These are phyloP conservation scores for Penicillium sp. DNA, from an alignment of 2,329 filamentous ascomycete species.

Conservation along the genomic window DNA sequence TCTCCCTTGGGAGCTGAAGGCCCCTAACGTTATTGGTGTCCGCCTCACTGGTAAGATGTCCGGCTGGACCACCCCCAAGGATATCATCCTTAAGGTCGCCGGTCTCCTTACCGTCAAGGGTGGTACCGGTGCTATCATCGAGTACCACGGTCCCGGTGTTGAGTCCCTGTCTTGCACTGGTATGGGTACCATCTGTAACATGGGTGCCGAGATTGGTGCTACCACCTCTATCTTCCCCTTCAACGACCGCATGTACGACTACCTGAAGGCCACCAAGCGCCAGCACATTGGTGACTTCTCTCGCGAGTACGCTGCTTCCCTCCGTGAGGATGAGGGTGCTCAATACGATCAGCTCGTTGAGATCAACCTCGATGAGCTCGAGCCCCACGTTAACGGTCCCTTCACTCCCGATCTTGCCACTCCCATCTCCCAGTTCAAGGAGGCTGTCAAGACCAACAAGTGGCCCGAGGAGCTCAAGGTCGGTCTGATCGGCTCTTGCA, in stretches of 20 bases:
- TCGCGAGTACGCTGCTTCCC: slow-evolving; percentile 76
- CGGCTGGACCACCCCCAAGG: slow-evolving; percentile 93
- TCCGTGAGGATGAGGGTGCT: slow-evolving; percentile 81
- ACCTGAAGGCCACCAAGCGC: slow-evolving; percentile 88
- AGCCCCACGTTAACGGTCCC: slow-evolving; percentile 97
- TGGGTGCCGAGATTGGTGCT: slow-evolving; percentile 65
- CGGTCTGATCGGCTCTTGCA: slow-evolving; percentile 96
- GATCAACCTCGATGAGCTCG: slow-evolving; percentile 90
- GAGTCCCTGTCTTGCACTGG: slow-evolving; percentile 75
- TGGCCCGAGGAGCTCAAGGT: slow-evolving; percentile 98
- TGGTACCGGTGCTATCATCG: slow-evolving; percentile 79
- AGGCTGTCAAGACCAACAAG: slow-evolving; percentile 87
- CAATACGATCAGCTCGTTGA: slow-evolving; percentile 96
- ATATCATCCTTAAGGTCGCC: slow-evolving; percentile 96
- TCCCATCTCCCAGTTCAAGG: slow-evolving; percentile 95
- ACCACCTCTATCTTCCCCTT: slow-evolving; percentile 97
- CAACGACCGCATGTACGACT: slow-evolving; percentile 97
- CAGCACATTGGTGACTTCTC: slow-evolving; percentile 87
- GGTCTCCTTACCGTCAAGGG: slow-evolving; percentile 97
- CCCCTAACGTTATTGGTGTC: slow-evolving; percentile 94
- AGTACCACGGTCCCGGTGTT: slow-evolving; percentile 64
- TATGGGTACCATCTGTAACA: slow-evolving; percentile 76
- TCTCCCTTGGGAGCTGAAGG: slow-evolving; percentile 97
- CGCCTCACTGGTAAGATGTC: slow-evolving; percentile 85
- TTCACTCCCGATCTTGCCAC: slow-evolving; percentile 98